Evolutionary conservation across 2,329 filamentous ascomycete species (phyloP).

Genomic region (Xylariomycetidae sp.): DNA sequence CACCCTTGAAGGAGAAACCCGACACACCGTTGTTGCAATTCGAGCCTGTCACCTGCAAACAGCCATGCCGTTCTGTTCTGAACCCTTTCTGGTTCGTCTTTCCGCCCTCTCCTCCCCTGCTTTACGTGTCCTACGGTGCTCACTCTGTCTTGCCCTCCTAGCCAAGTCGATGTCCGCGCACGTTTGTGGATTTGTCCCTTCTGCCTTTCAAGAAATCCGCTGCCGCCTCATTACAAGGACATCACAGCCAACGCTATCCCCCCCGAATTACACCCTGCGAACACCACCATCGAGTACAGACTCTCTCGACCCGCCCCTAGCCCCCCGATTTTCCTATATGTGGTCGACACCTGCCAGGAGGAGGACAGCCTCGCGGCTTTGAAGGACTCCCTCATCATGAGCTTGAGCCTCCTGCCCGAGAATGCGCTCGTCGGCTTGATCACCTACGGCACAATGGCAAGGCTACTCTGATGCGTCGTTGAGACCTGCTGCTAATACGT

Average conservation of each 20-base stretch:
- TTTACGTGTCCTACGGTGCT: too few relatives aligned
- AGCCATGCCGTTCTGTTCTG: conserved; percentile 89
- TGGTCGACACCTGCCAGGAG: conserved; percentile 85
- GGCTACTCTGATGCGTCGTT: conserved; percentile 11
- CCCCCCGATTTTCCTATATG: conserved; percentile 80
- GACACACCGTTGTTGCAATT: conserved; percentile 88
- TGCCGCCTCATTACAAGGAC: conserved; percentile 85
- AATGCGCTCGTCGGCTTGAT: conserved; percentile 79
- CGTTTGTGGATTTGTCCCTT: conserved; percentile 88
- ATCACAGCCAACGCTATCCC: conserved; percentile 80
- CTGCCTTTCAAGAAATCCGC: conserved; percentile 76
- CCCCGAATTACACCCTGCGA: conserved; percentile 74
- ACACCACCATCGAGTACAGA: conserved; percentile 87
- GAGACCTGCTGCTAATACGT: conserved; percentile 14
- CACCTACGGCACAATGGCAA: conserved; percentile 89
- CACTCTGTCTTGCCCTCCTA: conserved; percentile 31
- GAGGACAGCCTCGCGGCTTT: conserved; percentile 78
- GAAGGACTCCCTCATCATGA: conserved; percentile 84
- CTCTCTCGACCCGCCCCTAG: conserved; percentile 78
- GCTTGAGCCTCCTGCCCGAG: conserved; percentile 74
- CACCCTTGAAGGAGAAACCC: conserved; percentile 89
- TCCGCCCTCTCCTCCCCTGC: not conserved
- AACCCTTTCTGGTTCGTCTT: conserved; percentile 86
- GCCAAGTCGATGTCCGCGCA: conserved; percentile 78
- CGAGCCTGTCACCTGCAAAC: conserved; percentile 94